Evolutionary conservation across 2,329 filamentous ascomycete genomes (phyloP).

Genomic region (Coleophoma crateriformis): DNA sequence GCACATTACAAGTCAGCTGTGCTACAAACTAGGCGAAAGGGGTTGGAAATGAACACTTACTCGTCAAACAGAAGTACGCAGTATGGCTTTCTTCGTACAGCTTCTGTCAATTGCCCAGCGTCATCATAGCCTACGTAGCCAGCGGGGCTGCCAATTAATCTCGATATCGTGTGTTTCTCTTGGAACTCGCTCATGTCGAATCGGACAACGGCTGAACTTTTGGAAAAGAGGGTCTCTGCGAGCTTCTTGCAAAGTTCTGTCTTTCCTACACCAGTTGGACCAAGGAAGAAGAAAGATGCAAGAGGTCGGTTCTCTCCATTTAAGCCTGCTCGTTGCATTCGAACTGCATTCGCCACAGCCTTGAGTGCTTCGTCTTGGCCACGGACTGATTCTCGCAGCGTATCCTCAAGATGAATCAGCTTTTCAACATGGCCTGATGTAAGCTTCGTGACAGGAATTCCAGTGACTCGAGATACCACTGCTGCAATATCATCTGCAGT

Average conservation of each 20-base stretch:
- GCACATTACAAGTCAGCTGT: no score
- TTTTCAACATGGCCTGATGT: constrained; percentile 94
- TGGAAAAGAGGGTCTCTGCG: constrained; percentile 88
- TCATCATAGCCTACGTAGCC: constrained; percentile 97
- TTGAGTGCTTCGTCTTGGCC: constrained; percentile 92
- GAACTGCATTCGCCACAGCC: constrained; percentile 86
- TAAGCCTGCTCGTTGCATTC: constrained; percentile 87
- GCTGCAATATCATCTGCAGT: constrained; percentile 89
- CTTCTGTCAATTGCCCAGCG: constrained; percentile 91
- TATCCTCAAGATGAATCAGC: constrained; percentile 92
- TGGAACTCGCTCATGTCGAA: constrained; percentile 99
- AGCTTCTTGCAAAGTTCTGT: constrained; percentile 97
- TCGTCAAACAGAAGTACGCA: constrained; percentile 94
- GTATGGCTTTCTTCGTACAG: constrained; percentile 90
- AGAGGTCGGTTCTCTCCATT: constrained; percentile 88
- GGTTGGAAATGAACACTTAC: neutral
- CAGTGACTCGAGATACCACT: constrained; percentile 86
- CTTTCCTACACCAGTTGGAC: constrained; percentile 94
- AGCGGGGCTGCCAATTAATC: constrained; percentile 86
- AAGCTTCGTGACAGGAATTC: constrained; percentile 87
- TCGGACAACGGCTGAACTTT: constrained; percentile 81
- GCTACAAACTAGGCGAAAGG: no score
- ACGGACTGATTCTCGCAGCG: constrained; percentile 73
- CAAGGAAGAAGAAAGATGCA: constrained; percentile 96
- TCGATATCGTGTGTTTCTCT: constrained; percentile 92